Conservation (phyloP, 352 stramenopile genomes). For the Phytophthora cryptogea region DNA sequence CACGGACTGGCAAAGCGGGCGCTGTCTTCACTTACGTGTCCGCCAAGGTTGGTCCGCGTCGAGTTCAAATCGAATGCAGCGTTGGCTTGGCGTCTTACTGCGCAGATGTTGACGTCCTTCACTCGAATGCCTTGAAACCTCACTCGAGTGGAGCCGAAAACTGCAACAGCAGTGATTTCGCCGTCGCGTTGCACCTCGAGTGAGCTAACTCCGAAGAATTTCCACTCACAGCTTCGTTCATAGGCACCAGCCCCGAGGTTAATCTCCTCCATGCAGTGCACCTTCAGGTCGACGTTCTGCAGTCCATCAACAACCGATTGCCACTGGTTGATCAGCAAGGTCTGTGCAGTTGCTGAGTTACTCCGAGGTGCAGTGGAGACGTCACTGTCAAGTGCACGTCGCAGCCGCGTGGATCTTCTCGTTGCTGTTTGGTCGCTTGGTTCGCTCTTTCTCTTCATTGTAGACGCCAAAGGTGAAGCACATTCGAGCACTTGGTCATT, state of each 20-base stretch:
- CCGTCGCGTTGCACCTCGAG: conserved; percentile 24
- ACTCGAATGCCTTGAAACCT: conserved; percentile 27
- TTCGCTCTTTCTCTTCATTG: conserved; percentile 2
- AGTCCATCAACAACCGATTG: conserved; percentile 36
- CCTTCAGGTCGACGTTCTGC: conserved; percentile 40
- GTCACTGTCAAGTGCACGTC: conserved; percentile 15
- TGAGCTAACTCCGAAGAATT: conserved; percentile 28
- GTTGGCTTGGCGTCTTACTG: conserved; percentile 17
- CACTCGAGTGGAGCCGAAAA: conserved; percentile 35
- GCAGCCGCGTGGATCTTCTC: conserved; percentile 22
- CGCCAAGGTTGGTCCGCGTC: not conserved
- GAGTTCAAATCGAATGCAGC: conserved; percentile 11
- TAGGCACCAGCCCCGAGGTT: conserved; percentile 10
- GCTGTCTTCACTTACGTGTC: no score
- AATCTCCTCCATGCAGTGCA: conserved; percentile 26
- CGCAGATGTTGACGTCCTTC: conserved; percentile 21
- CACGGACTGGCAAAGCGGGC: no score
- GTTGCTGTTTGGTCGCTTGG: not conserved
- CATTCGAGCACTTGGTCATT: not conserved
- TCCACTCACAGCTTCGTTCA: conserved; percentile 33
- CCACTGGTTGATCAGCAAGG: conserved; percentile 39
- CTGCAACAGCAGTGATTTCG: conserved; percentile 17
- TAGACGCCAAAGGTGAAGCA: not conserved
- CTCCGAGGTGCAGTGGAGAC: conserved; percentile 6
- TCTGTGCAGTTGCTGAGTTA: conserved; percentile 5